Evolutionary conservation across 495 filamentous ascomycete genomes (phyloP), one percentile per base, ranked within the genome.

Genomic region (Podospora australis): DNA sequence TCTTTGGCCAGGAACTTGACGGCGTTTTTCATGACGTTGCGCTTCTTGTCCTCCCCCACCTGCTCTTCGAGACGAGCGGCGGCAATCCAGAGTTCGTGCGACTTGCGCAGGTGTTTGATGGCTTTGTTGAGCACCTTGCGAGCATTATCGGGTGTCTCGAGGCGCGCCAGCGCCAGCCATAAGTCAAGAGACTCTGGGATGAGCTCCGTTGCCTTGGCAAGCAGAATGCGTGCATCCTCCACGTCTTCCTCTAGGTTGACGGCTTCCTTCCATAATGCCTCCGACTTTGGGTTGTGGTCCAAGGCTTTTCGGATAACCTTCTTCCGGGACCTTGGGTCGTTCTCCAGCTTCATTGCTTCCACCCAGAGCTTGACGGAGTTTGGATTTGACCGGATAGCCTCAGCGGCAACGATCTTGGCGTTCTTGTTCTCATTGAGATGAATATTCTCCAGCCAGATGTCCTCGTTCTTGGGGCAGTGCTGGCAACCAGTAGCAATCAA

Each of bases 251-350:
- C 91, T 32, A 96, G 70, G 53, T 97, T 97, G 35, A 97, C 90
- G n/a, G 90, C 83, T 59, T 92, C 87, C 64, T 96, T 97, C 92
- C 92, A 99, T 25, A 99, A 78, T 23, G 84, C 82, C 21, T 96
- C 90, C 0, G 91, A 96, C 55, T 94, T 85, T 2, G 86, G 90
- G 40, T 94, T 86, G 55, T 90, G 81, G 59, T 96, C 82, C 35
- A 97, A 73, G 19, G 94, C 92, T 58, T 88, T 85, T 48, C 89
- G 75, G 23, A 95, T 75, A 13, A 99, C 94, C 56, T 88, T 81
- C 70, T 96, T 97, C 67, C 89, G 91, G 1, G 86, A 83, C 25
- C 80, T 74, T 2, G 78, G 62, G 43, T 91, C 86, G 2, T 81
- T 80, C 62, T 99, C 92, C 21, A 99, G 70, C 53, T 87, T 86